Conservation (phyloP, 1,284 basidiomycete species). For the Sutorius eximius region DNA sequence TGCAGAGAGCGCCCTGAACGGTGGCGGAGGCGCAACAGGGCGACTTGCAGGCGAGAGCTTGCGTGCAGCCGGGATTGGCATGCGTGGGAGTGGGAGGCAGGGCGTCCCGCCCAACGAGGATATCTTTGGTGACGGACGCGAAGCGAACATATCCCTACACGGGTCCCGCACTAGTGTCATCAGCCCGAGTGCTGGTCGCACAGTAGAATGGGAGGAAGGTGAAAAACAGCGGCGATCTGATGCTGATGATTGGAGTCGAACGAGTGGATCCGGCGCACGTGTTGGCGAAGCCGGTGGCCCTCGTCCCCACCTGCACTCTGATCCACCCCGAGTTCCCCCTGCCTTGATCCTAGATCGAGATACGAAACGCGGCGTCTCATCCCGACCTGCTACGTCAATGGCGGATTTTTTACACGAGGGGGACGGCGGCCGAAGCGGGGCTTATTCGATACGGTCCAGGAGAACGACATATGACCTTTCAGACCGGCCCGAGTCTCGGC, state of each 20-base stretch:
- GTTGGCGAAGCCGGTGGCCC: conserved; percentile 18
- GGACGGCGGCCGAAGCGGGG: conserved; percentile 10
- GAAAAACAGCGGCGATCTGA: conserved; percentile 15
- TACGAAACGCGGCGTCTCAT: conserved; percentile 13
- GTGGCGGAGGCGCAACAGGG: conserved; percentile 39
- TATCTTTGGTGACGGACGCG: conserved; percentile 36
- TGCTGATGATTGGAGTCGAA: conserved; percentile 19
- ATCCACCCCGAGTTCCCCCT: conserved; percentile 24
- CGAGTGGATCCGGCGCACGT: conserved; percentile 15
- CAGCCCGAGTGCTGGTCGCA: conserved; percentile 11
- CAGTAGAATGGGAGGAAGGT: conserved; percentile 30
- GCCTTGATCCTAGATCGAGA: conserved; percentile 23
- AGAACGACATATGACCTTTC: conserved; percentile 29
- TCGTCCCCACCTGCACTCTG: conserved; percentile 30
- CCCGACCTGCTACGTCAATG: conserved; percentile 37
- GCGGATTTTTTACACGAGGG: conserved; percentile 26
- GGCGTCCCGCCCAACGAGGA: conserved; percentile 36
- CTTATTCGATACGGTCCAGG: conserved; percentile 21
- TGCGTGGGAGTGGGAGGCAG: conserved; percentile 31
- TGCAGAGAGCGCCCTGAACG: conserved; percentile 58
- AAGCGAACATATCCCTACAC: conserved; percentile 12
- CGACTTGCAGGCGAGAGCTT: conserved; percentile 69
- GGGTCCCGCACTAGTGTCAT: conserved; percentile 15
- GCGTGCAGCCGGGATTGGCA: conserved; percentile 65
- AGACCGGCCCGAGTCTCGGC: conserved; percentile 24